Conservation (phyloP, 371 early-diverging fungal genomes). For the Umbelopsis sp. region DNA sequence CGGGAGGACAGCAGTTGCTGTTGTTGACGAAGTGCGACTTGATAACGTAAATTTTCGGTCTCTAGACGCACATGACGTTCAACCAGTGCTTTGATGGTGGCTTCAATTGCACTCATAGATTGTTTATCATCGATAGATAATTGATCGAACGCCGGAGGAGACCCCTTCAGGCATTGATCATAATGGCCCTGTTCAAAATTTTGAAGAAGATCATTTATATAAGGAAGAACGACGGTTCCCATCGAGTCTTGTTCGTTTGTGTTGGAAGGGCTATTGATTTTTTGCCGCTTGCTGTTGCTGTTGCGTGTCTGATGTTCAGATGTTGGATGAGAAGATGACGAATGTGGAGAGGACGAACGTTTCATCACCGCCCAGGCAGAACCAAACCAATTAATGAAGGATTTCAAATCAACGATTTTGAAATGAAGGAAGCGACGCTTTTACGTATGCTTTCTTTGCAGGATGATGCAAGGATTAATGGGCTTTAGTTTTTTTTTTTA, state of each 20-base stretch:
- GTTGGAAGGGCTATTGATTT: constrained; percentile 11
- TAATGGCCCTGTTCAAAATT: constrained; percentile 46
- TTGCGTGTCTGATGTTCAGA: constrained; percentile 20
- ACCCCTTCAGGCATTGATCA: constrained; percentile 38
- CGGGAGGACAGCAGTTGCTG: constrained; percentile 35
- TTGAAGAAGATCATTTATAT: constrained; percentile 38
- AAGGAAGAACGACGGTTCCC: constrained; percentile 29
- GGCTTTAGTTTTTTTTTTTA: background rate
- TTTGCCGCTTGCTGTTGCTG: constrained; percentile 16
- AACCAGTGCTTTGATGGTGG: constrained; percentile 41
- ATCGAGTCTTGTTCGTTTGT: constrained; percentile 20
- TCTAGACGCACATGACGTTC: constrained; percentile 43
- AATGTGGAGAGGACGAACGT: constrained; percentile 36
- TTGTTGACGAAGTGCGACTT: constrained; percentile 48
- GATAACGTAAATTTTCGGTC: constrained; percentile 46
- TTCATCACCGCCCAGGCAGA: constrained; percentile 42
- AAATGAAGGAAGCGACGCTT: background rate
- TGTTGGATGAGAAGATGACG: constrained; percentile 15
- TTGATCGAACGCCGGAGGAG: constrained; percentile 22
- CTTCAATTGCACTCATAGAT: constrained; percentile 28
- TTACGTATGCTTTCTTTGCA: background rate
- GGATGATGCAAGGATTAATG: too few species aligned
- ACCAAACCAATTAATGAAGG: constrained; percentile 18
- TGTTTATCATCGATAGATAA: constrained; percentile 24
- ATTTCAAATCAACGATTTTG: background rate